phyloP scores from a whole-genome alignment of 2,329 filamentous ascomycete genomes.

The Golovinomyces cichoracearum region DNA sequence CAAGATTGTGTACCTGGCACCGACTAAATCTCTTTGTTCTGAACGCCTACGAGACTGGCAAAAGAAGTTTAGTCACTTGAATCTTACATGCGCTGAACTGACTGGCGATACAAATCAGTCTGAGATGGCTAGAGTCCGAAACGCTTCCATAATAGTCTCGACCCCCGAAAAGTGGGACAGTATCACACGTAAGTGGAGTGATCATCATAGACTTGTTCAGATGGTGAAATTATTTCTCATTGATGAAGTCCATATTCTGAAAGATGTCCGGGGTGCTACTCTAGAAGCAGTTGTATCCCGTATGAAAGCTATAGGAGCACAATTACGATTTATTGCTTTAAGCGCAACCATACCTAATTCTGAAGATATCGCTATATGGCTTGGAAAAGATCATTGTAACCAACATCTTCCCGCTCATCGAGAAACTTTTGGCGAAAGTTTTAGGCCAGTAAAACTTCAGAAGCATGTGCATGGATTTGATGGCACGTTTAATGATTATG shows the following conservation, averaged over 20 bases:
- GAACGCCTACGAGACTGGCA: conserved; percentile 57
- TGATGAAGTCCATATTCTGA: conserved; percentile 69
- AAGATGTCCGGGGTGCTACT: conserved; percentile 51
- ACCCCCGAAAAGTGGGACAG: conserved; percentile 87
- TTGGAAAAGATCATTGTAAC: conserved; percentile 37
- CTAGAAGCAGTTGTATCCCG: conserved; percentile 64
- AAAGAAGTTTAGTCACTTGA: conserved; percentile 41
- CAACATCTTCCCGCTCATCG: conserved; percentile 35
- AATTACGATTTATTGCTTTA: conserved; percentile 54
- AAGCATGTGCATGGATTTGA: conserved; percentile 55
- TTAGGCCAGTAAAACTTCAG: conserved; percentile 50
- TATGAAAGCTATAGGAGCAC: conserved; percentile 56
- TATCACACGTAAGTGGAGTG: conserved; percentile 65
- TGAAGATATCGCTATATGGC: conserved; percentile 53
- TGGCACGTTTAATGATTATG: conserved; percentile 39
- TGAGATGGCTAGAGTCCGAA: conserved; percentile 42
- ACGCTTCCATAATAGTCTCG: conserved; percentile 58
- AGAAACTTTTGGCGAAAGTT: conserved; percentile 53
- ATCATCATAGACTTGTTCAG: conserved; percentile 47
- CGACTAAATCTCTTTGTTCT: conserved; percentile 58
- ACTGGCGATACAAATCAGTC: conserved; percentile 53
- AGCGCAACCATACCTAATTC: conserved; percentile 70
- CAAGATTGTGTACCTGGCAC: conserved; percentile 68
- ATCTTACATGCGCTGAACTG: conserved; percentile 45
- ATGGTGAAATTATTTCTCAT: conserved; percentile 60